Conservation (phyloP, 176 grass and related monocot species). For the Chloris gayana region DNA sequence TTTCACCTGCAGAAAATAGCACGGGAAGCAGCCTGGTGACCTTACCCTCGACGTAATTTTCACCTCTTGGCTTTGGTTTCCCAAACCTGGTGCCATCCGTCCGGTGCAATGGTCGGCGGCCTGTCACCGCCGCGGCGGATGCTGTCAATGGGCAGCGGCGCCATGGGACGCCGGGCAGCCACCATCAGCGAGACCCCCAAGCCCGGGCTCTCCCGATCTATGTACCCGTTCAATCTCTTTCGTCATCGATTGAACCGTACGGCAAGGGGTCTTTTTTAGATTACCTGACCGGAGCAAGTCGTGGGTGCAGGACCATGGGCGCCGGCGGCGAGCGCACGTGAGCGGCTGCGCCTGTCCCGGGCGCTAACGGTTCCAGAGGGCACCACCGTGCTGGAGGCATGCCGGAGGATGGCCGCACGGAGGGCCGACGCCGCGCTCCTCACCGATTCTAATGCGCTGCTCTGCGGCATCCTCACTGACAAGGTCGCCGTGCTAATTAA, state of each 20-base stretch:
- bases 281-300: not conserved
- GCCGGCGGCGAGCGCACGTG: slow-evolving; percentile 64
- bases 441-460: slow-evolving; percentile 75
- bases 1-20: not conserved
- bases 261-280: too few species aligned
- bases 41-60: not conserved
- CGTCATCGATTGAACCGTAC: not conserved
- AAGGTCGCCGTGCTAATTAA: slow-evolving; percentile 46
- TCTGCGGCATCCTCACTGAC: slow-evolving; percentile 83
- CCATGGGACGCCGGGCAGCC: not conserved
- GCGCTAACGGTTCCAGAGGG: slow-evolving; percentile 84
- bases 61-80: not conserved
- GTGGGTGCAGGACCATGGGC: slow-evolving; percentile 49
- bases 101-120: slow-evolving; percentile 37
- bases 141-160: slow-evolving; percentile 30
- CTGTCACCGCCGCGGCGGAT: slow-evolving; percentile 38
- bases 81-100: not conserved
- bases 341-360: slow-evolving; percentile 67
- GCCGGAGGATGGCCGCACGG: slow-evolving; percentile 65
- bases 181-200: slow-evolving; percentile 28
- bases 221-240: slow-evolving; percentile 20
- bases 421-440: slow-evolving; percentile 70
- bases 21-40: not conserved
- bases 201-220: slow-evolving; percentile 40
- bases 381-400: slow-evolving; percentile 71